Evolutionary conservation across 2,329 filamentous ascomycete species (phyloP).

Genomic region (Chaetomiaceae sp.): DNA sequence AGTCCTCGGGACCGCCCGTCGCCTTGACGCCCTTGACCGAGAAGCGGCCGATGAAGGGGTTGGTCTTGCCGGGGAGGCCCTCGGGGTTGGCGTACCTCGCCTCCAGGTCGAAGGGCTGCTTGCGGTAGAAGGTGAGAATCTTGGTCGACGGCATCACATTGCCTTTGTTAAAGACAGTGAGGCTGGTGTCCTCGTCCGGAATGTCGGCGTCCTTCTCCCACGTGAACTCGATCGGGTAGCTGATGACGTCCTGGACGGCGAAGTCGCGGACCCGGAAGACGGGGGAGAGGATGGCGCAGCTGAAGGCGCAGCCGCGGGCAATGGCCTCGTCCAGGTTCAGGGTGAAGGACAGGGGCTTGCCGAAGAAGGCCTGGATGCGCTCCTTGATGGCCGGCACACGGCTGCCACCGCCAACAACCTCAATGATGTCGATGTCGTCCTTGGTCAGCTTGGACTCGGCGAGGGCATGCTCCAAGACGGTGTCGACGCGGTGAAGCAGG

Average conservation of each 20-base stretch:
- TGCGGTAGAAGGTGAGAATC: conserved; percentile 98
- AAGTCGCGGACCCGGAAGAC: conserved; percentile 99
- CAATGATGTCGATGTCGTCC: conserved; percentile 89
- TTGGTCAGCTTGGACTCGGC: conserved; percentile 86
- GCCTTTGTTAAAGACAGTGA: conserved; percentile 96
- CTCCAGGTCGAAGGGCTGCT: conserved; percentile 95
- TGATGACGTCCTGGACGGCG: conserved; percentile 93
- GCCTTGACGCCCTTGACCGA: conserved; percentile 97
- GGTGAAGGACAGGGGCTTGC: conserved; percentile 89
- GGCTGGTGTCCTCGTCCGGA: conserved; percentile 93
- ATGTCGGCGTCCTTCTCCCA: conserved; percentile 99
- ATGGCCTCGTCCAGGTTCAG: conserved; percentile 98
- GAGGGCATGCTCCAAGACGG: conserved; percentile 83
- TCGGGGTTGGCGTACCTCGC: conserved; percentile 89
- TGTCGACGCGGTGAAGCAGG: conserved; percentile 66
- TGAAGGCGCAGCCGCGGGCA: conserved; percentile 92
- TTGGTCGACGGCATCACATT: conserved; percentile 97
- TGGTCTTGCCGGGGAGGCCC: conserved; percentile 78
- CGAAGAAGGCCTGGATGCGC: conserved; percentile 83
- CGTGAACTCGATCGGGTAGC: conserved; percentile 96
- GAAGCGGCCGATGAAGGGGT: conserved; percentile 95
- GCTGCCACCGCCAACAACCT: conserved; percentile 91
- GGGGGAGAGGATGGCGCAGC: conserved; percentile 93
- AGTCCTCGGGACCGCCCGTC: conserved; percentile 80
- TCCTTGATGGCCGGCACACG: conserved; percentile 93